These are phyloP conservation scores for Fusarium coicis DNA, from an alignment of 2,329 filamentous ascomycete genomes.

Conservation along the genomic window DNA sequence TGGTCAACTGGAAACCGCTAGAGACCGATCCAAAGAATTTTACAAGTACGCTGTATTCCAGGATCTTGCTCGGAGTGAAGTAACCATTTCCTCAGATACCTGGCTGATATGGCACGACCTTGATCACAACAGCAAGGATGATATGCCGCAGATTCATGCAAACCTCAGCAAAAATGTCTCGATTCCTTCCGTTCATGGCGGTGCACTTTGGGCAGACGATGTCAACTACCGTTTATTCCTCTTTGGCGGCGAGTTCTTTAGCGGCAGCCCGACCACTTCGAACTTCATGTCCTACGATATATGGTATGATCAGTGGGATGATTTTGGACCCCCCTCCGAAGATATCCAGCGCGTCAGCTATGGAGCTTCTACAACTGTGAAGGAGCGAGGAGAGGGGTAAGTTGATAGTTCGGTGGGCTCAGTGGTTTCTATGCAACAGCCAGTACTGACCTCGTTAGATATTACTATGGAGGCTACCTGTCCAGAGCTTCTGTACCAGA, in stretches of 20 bases:
- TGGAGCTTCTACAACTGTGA: not conserved
- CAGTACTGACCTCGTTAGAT: not conserved
- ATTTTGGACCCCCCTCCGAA: not conserved
- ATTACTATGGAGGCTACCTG: not conserved
- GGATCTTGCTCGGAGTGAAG: accelerated
- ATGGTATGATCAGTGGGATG: constrained; percentile 1
- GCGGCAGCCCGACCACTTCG: not conserved
- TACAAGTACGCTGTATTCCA: not conserved
- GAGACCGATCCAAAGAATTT: not conserved
- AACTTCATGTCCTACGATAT: constrained; percentile 1
- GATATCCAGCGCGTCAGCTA: not conserved
- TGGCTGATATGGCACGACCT: not conserved
- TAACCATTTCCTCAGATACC: not conserved
- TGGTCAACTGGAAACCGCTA: not conserved
- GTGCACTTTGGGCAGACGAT: not conserved
- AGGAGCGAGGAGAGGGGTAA: constrained; percentile 1
- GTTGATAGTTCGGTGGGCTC: not conserved
- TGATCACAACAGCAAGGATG: constrained; percentile 1
- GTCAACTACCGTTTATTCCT: constrained; percentile 1
- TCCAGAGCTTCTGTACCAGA: not conserved
- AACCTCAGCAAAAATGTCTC: constrained; percentile 7
- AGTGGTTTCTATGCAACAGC: too few species aligned
- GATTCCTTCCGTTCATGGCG: not conserved
- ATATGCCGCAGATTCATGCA: constrained; percentile 1
- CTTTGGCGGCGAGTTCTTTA: not conserved